Evolutionary conservation across 2,329 filamentous ascomycete species (phyloP).

Genomic region (Trichophaea hybrida): DNA sequence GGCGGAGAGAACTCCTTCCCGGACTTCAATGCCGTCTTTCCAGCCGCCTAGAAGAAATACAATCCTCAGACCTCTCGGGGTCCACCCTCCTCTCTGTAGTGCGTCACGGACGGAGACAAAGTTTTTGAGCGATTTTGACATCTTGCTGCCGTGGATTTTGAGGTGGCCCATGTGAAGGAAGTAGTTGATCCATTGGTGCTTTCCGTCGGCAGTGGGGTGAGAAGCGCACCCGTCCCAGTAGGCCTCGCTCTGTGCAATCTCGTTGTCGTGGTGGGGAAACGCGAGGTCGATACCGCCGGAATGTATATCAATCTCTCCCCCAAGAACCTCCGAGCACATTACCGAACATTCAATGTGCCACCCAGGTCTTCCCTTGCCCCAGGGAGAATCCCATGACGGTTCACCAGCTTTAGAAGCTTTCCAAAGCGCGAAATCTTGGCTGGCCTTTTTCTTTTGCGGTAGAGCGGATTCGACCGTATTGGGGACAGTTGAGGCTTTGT

Average conservation of each 20-base stretch:
- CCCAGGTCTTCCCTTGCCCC: constrained; percentile 76
- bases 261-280: constrained; percentile 88
- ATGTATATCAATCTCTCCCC: constrained; percentile 77
- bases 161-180: constrained; percentile 93
- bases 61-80: constrained; percentile 63
- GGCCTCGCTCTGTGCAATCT: constrained; percentile 80
- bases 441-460: constrained; percentile 46
- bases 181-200: constrained; percentile 75
- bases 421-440: constrained; percentile 84
- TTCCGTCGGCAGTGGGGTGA: constrained; percentile 26
- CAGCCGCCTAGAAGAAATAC: constrained; percentile 79
- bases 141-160: constrained; percentile 78
- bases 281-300: constrained; percentile 82
- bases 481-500: constrained; percentile 12
- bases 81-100: constrained; percentile 50
- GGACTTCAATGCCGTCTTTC: constrained; percentile 86
- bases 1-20: constrained; percentile 60
- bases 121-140: constrained; percentile 93
- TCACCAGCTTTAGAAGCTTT: constrained; percentile 86
- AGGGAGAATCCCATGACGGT: constrained; percentile 75
- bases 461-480: constrained; percentile 34
- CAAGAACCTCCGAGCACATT: constrained; percentile 84
- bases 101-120: constrained; percentile 87
- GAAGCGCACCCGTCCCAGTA: constrained; percentile 42
- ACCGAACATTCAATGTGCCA: constrained; percentile 98